These are phyloP conservation scores for Neurospora sp. DNA, from an alignment of 495 filamentous ascomycete genomes.

Conservation along the genomic window DNA sequence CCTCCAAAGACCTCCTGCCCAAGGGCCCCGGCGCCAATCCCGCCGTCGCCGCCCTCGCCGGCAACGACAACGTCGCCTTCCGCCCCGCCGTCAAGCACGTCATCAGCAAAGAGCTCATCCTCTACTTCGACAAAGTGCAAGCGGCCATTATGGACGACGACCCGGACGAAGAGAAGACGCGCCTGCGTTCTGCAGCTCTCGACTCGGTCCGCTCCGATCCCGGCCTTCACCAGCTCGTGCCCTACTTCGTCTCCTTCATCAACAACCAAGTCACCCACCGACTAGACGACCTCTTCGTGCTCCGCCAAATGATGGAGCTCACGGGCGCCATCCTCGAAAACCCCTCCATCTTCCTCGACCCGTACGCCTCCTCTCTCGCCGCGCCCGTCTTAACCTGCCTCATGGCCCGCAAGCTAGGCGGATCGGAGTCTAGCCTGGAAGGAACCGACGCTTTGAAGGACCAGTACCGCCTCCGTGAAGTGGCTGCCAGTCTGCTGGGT, in stretches of 20 bases:
- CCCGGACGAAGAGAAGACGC: slow-evolving; percentile 56
- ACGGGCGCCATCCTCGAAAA: slow-evolving; percentile 76
- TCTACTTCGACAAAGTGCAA: slow-evolving; percentile 96
- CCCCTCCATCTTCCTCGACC: slow-evolving; percentile 69
- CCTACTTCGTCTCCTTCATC: slow-evolving; percentile 93
- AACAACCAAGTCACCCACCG: slow-evolving; percentile 88
- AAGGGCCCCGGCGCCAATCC: slow-evolving; percentile 83
- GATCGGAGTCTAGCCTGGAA: slow-evolving; percentile 17
- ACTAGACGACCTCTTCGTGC: slow-evolving; percentile 72
- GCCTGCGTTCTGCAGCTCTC: slow-evolving; percentile 72
- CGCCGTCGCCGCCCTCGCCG: slow-evolving; percentile 69
- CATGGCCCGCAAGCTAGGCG: slow-evolving; percentile 72
- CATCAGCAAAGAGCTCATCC: slow-evolving; percentile 83
- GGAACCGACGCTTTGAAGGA: slow-evolving; percentile 34
- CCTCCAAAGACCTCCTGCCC: slow-evolving; percentile 71
- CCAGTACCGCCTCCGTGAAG: slow-evolving; percentile 74
- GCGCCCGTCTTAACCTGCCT: slow-evolving; percentile 87
- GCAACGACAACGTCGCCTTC: slow-evolving; percentile 69
- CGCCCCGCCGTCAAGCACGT: slow-evolving; percentile 91
- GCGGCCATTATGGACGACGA: slow-evolving; percentile 73
- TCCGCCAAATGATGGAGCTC: slow-evolving; percentile 86
- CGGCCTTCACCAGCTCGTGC: slow-evolving; percentile 85
- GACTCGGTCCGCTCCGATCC: slow-evolving; percentile 76
- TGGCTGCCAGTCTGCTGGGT: slow-evolving; percentile 68
- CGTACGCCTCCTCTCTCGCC: slow-evolving; percentile 81